These are phyloP conservation scores for Pleoardoris graminearum DNA, from an alignment of 2,329 filamentous ascomycete genomes.

Conservation along the genomic window DNA sequence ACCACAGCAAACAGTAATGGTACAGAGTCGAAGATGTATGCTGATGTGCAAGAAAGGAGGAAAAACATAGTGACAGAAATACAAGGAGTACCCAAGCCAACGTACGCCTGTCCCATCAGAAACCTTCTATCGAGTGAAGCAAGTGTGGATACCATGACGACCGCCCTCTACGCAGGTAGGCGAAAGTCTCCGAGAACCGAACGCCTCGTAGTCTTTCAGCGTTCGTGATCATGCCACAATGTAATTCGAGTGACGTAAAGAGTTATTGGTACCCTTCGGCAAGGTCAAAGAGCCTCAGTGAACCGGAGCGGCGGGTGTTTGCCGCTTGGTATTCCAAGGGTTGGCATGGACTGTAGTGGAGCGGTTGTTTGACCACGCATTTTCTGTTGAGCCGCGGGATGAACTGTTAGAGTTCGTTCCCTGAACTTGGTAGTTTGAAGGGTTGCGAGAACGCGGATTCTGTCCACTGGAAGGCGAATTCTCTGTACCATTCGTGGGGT, in stretches of 20 bases:
- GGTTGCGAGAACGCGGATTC: constrained; percentile 37
- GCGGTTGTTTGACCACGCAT: constrained; percentile 34
- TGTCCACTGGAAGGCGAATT: constrained; percentile 18
- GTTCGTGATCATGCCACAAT: neutral
- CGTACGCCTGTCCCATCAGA: constrained; percentile 9
- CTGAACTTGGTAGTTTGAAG: constrained; percentile 34
- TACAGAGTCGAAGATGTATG: constrained; percentile 13
- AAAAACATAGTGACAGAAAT: constrained; percentile 17
- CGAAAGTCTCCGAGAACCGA: constrained; percentile 8
- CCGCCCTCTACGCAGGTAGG: constrained; percentile 16
- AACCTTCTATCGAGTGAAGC: constrained; percentile 6
- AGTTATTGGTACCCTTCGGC: neutral
- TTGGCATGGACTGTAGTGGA: constrained; percentile 22
- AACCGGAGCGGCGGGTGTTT: constrained; percentile 26
- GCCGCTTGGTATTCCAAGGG: constrained; percentile 29
- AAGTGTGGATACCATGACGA: constrained; percentile 8
- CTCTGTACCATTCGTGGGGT: constrained; percentile 19
- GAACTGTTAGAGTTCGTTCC: constrained; percentile 28
- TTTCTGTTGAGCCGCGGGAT: constrained; percentile 29
- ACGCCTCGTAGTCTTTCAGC: neutral
- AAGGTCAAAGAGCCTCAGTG: constrained; percentile 18
- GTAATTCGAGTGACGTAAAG: neutral
- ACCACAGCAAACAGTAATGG: constrained; percentile 10
- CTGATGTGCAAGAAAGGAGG: constrained; percentile 11
- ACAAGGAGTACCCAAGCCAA: constrained; percentile 16